Conservation (phyloP, 495 filamentous ascomycete species). For the Penicillium bovifimosum region DNA sequence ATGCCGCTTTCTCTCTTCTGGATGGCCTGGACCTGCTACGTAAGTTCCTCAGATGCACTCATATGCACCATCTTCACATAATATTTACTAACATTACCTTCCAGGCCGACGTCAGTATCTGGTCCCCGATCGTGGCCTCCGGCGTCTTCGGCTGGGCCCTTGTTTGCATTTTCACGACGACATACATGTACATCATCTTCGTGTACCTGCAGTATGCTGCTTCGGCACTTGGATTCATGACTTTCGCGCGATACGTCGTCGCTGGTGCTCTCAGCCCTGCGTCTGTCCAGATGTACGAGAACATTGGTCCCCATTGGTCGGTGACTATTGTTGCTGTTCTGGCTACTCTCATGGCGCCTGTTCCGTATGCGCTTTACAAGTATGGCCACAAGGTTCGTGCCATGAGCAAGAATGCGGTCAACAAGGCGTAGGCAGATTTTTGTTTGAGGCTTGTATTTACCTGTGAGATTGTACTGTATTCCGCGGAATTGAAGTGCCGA, state of each 20-base stretch:
- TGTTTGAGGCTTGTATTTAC: too few species aligned
- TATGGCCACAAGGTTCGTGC: conserved; percentile 3
- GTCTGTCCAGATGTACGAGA: conserved; percentile 38
- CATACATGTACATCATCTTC: conserved; percentile 47
- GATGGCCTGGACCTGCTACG: conserved; percentile 50
- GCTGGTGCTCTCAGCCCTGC: conserved; percentile 39
- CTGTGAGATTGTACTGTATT: too few species aligned
- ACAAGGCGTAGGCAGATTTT: background rate
- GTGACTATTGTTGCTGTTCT: conserved; percentile 43
- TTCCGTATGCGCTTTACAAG: conserved; percentile 40
- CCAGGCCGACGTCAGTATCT: conserved; percentile 36
- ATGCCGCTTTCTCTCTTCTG: conserved; percentile 50
- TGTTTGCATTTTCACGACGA: conserved; percentile 38
- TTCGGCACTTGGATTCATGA: conserved; percentile 36
- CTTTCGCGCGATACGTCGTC: conserved; percentile 40
- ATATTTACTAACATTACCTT: background rate
- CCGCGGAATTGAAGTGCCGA: too few species aligned
- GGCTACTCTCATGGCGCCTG: conserved; percentile 36
- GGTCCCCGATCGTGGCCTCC: conserved; percentile 40
- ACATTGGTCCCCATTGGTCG: conserved; percentile 45
- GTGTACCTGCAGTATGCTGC: conserved; percentile 34
- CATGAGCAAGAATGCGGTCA: background rate
- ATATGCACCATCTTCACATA: too few species aligned
- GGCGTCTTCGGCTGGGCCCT: conserved; percentile 46
- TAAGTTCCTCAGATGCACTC: too few species aligned